phyloP scores from a whole-genome alignment of 495 filamentous ascomycete genomes.

The Poronia punctata region DNA sequence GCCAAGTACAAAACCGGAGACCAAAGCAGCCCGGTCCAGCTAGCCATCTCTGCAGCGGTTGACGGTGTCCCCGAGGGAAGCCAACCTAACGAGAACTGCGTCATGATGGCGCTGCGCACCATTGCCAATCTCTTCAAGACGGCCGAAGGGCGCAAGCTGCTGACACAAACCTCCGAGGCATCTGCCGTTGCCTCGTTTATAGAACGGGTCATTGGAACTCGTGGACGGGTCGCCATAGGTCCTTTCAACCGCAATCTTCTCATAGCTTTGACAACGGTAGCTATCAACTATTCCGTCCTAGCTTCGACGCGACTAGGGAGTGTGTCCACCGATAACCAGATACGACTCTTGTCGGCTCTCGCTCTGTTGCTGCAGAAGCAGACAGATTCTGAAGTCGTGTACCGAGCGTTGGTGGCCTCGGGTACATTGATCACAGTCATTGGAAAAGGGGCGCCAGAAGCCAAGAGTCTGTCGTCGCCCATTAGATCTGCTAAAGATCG shows the following conservation, averaged over 20 bases:
- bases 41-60: constrained; percentile 46
- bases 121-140: constrained; percentile 86
- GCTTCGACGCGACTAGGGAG: constrained; percentile 26
- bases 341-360: constrained; percentile 41
- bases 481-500: constrained; percentile 20
- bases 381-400: constrained; percentile 74
- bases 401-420: constrained; percentile 71
- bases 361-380: constrained; percentile 53
- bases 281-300: constrained; percentile 77
- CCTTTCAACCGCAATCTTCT: constrained; percentile 71
- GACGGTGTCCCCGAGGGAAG: constrained; percentile 23
- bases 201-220: constrained; percentile 37
- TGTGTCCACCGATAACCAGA: constrained; percentile 16
- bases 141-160: constrained; percentile 57
- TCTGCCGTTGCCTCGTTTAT: constrained; percentile 31
- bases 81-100: constrained; percentile 56
- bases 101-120: constrained; percentile 77
- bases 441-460: constrained; percentile 35
- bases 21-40: constrained; percentile 46
- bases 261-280: constrained; percentile 73
- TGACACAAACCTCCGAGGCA: constrained; percentile 50
- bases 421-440: constrained; percentile 65
- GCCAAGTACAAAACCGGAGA: constrained; percentile 41
- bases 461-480: constrained; percentile 24
- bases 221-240: constrained; percentile 40